phyloP scores from a whole-genome alignment of 2,329 filamentous ascomycete genomes.

The Byssoonygena ceratinophila region DNA sequence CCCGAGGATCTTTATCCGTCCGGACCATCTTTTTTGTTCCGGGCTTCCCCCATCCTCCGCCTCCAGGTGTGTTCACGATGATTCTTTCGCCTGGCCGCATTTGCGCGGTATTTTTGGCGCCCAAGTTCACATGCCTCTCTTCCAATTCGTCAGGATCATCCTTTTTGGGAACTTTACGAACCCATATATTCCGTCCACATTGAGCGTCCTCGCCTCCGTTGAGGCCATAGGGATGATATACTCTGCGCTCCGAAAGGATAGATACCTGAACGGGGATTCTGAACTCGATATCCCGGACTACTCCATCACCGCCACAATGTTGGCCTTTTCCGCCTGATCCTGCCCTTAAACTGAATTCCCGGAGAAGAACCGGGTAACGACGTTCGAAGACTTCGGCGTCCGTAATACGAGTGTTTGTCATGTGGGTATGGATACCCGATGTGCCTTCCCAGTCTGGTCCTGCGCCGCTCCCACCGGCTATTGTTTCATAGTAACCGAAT shows the following conservation, averaged over 20 bases:
- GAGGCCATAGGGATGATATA: constrained; percentile 67
- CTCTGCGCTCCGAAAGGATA: constrained; percentile 62
- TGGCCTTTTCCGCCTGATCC: constrained; percentile 56
- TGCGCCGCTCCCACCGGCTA: constrained; percentile 65
- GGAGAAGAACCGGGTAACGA: constrained; percentile 62
- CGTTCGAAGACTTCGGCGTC: constrained; percentile 71
- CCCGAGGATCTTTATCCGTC: constrained; percentile 47
- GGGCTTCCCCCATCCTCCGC: constrained; percentile 36
- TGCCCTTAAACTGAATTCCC: constrained; percentile 55
- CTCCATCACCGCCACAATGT: constrained; percentile 64
- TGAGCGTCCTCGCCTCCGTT: constrained; percentile 65
- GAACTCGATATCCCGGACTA: constrained; percentile 71
- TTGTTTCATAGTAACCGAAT: constrained; percentile 76
- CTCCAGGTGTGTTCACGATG: constrained; percentile 31
- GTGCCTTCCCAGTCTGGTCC: constrained; percentile 63
- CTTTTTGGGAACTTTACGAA: constrained; percentile 52
- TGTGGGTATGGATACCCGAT: constrained; percentile 68
- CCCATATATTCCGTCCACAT: constrained; percentile 76
- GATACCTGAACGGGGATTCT: constrained; percentile 64
- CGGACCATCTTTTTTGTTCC: constrained; percentile 42
- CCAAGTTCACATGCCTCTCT: constrained; percentile 23
- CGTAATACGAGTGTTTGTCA: constrained; percentile 79
- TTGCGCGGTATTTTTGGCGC: constrained; percentile 25
- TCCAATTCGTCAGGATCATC: constrained; percentile 18
- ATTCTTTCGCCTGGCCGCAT: constrained; percentile 32